Evolutionary conservation across 805 yeast genomes (phyloP).

Genomic region (Priceomyces fermenticarens): DNA sequence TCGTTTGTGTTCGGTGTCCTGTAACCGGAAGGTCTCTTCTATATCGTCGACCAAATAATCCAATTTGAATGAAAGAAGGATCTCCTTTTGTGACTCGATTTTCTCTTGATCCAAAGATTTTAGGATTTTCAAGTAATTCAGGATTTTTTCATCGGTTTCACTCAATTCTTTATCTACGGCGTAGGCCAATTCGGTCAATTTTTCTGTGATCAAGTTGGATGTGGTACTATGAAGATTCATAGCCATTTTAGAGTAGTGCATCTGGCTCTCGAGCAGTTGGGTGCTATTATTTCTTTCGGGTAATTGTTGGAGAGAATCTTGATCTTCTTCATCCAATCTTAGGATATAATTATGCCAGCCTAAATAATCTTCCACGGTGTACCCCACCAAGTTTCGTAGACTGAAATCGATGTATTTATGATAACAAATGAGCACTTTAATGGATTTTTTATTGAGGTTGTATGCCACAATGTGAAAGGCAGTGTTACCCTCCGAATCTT

Average conservation of each 20-base stretch:
- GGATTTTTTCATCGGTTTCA: conserved; percentile 32
- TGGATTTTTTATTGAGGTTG: conserved; percentile 68
- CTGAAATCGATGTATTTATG: conserved; percentile 66
- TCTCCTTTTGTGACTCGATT: conserved; percentile 24
- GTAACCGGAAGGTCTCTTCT: conserved; percentile 7
- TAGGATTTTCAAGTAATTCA: conserved; percentile 23
- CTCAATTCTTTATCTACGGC: conserved; percentile 36
- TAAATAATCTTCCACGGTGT: conserved; percentile 43
- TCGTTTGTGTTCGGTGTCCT: conserved; percentile 20
- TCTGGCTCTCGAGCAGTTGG: conserved; percentile 35
- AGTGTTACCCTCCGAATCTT: conserved; percentile 92
- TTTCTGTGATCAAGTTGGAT: conserved; percentile 34
- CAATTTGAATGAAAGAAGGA: conserved; percentile 27
- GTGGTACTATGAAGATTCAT: conserved; percentile 31
- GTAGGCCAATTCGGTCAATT: conserved; percentile 36
- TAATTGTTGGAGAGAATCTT: not conserved
- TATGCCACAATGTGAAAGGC: conserved; percentile 88
- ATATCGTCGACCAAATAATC: conserved; percentile 30
- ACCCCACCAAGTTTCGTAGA: conserved; percentile 41
- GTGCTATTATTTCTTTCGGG: conserved; percentile 9
- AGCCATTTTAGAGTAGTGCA: conserved; percentile 33
- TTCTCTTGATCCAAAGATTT: conserved; percentile 22
- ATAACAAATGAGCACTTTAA: conserved; percentile 76
- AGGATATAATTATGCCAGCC: conserved; percentile 28
- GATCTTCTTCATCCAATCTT: conserved; percentile 17